Evolutionary conservation across 2,329 filamentous ascomycete genomes (phyloP).

Genomic region (Fusarium cyanostomum): DNA sequence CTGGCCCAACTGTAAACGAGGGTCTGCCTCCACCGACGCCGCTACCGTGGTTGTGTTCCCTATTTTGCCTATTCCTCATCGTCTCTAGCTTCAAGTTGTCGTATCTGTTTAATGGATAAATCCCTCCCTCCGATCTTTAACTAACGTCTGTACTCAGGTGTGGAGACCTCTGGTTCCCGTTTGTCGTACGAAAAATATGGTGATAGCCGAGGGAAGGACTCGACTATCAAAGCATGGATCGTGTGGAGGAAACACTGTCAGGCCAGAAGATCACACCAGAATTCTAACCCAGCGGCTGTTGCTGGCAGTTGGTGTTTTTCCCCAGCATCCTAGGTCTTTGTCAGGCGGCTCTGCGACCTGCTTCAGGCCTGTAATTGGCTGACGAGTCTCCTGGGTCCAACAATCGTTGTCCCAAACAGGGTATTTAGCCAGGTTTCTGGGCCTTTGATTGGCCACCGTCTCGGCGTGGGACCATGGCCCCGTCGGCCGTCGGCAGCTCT

Average conservation of each 20-base stretch:
- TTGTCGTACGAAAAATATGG: background rate
- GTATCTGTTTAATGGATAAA: conserved; percentile 20
- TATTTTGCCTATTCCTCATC: conserved; percentile 37
- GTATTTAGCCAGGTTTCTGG: conserved; percentile 24
- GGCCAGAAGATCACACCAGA: conserved; percentile 29
- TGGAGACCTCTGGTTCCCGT: background rate
- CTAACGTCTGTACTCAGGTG: background rate
- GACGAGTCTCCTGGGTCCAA: conserved; percentile 35
- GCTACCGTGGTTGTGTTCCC: conserved; percentile 26
- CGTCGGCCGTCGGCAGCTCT: conserved; percentile 31
- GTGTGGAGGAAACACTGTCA: conserved; percentile 30
- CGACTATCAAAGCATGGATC: conserved; percentile 19
- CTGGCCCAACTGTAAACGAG: conserved; percentile 33
- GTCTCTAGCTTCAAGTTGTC: conserved; percentile 34
- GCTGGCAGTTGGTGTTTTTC: conserved; percentile 11
- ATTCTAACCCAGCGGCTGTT: conserved; percentile 22
- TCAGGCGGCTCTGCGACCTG: conserved; percentile 33
- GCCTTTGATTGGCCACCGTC: conserved; percentile 40
- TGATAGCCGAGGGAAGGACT: background rate
- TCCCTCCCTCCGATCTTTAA: conserved; percentile 1
- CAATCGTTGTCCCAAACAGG: conserved; percentile 40
- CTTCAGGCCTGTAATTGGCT: conserved; percentile 24
- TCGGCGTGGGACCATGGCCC: conserved; percentile 20
- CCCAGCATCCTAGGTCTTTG: conserved; percentile 16
- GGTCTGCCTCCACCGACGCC: conserved; percentile 35